Evolutionary conservation across 225 moss, liverwort and hornwort genomes (phyloP).

Genomic region (Physcomitrium patens): DNA sequence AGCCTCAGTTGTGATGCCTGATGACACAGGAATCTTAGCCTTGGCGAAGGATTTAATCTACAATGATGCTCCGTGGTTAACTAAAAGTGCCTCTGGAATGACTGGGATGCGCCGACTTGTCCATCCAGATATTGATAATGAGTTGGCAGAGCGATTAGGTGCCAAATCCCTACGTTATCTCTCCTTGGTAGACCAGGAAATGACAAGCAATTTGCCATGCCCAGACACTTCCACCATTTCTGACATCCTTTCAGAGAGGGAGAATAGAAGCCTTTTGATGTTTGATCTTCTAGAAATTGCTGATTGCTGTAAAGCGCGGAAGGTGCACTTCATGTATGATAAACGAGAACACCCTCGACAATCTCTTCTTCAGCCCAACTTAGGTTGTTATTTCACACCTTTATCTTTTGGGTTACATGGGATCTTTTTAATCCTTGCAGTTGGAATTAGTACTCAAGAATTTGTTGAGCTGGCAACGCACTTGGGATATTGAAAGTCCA

Average conservation of each 20-base stretch:
- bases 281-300: conserved; percentile 86
- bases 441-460: not conserved
- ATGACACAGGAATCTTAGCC: conserved; percentile 62
- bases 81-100: conserved; percentile 78
- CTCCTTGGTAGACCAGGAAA: conserved; percentile 90
- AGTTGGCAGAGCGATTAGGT: conserved; percentile 74
- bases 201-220: conserved; percentile 90
- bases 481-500: not conserved
- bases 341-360: conserved; percentile 88
- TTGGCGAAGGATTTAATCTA: conserved; percentile 78
- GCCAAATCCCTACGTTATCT: conserved; percentile 87
- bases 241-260: conserved; percentile 57
- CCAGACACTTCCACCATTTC: conserved; percentile 62
- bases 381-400: conserved; percentile 49
- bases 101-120: conserved; percentile 74
- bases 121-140: conserved; percentile 80
- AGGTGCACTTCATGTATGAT: conserved; percentile 79
- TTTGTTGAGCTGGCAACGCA: conserved; percentile 1
- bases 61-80: conserved; percentile 92
- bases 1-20: conserved; percentile 70
- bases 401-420: conserved; percentile 2
- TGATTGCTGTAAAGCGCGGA: conserved; percentile 79
- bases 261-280: conserved; percentile 61
- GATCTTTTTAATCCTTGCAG: conserved; percentile 5
- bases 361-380: conserved; percentile 85